These are phyloP conservation scores for Fusarium devonianum DNA, from an alignment of 2,329 filamentous ascomycete species.

Conservation along the genomic window DNA sequence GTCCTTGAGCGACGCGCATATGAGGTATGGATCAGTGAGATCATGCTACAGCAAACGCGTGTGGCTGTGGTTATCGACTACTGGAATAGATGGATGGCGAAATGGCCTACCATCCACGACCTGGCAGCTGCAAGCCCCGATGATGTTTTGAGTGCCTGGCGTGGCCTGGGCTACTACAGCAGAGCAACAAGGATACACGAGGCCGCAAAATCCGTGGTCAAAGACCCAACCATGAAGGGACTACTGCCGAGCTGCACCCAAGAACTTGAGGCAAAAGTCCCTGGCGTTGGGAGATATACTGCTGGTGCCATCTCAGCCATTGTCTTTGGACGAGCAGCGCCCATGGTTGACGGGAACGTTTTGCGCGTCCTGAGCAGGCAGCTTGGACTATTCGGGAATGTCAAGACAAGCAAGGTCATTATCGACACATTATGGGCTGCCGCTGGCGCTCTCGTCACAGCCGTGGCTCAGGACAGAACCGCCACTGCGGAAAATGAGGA, in stretches of 20 bases:
- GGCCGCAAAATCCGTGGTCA: conserved; percentile 60
- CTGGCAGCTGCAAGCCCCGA: conserved; percentile 61
- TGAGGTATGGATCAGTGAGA: conserved; percentile 72
- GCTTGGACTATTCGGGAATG: conserved; percentile 63
- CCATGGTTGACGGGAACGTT: conserved; percentile 72
- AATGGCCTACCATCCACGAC: conserved; percentile 66
- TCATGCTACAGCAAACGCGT: conserved; percentile 72
- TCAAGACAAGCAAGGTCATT: conserved; percentile 61
- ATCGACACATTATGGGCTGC: conserved; percentile 65
- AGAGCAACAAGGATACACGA: conserved; percentile 67
- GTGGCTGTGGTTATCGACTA: conserved; percentile 69
- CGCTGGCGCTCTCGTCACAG: conserved; percentile 62
- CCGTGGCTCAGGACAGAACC: conserved; percentile 52
- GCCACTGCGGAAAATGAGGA: conserved; percentile 33
- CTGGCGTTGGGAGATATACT: conserved; percentile 68
- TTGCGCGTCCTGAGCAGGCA: conserved; percentile 67
- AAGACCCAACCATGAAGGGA: conserved; percentile 51
- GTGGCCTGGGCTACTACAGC: conserved; percentile 69
- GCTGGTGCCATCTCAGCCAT: conserved; percentile 69
- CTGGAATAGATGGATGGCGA: conserved; percentile 67
- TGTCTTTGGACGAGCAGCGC: conserved; percentile 64
- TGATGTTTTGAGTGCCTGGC: conserved; percentile 66
- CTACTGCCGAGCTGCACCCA: conserved; percentile 57
- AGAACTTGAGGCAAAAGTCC: conserved; percentile 59
- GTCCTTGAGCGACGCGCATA: conserved; percentile 64